Conservation (phyloP, 2,329 filamentous ascomycete genomes). For the Claviceps quebecensis region DNA sequence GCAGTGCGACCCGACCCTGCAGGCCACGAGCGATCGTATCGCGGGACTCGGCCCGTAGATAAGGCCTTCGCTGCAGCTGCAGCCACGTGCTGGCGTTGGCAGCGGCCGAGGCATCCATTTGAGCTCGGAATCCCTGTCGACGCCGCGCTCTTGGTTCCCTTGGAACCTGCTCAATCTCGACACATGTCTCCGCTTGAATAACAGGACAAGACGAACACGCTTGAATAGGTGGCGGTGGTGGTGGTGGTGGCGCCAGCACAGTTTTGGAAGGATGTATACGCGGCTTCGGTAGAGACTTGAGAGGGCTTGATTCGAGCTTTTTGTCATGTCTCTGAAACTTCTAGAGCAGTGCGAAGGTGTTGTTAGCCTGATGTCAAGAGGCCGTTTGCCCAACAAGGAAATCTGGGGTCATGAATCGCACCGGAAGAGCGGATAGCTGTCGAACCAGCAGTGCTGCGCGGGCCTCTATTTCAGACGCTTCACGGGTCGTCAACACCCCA, state of each 20-base stretch:
- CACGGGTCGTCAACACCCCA: slow-evolving; percentile 7
- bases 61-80: slow-evolving; percentile 11
- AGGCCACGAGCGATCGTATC: slow-evolving; percentile 15
- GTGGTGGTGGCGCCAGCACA: not conserved
- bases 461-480: slow-evolving; percentile 10
- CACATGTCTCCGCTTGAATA: not conserved
- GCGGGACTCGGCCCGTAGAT: slow-evolving; percentile 14
- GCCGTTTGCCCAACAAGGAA: not conserved
- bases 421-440: slow-evolving; percentile 10
- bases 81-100: not conserved
- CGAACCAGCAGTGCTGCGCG: slow-evolving; percentile 10
- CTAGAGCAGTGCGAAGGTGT: not conserved
- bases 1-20: slow-evolving; percentile 3
- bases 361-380: not conserved
- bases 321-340: not conserved
- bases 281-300: not conserved
- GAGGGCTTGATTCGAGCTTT: not conserved
- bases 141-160: not conserved
- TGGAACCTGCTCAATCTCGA: not conserved
- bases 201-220: not conserved
- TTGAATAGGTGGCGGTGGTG: not conserved
- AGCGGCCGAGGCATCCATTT: not conserved
- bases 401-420: slow-evolving; percentile 5
- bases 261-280: not conserved
- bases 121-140: not conserved